These are phyloP conservation scores for Anthostomella pinea DNA, from an alignment of 2,329 filamentous ascomycete species.

Conservation along the genomic window DNA sequence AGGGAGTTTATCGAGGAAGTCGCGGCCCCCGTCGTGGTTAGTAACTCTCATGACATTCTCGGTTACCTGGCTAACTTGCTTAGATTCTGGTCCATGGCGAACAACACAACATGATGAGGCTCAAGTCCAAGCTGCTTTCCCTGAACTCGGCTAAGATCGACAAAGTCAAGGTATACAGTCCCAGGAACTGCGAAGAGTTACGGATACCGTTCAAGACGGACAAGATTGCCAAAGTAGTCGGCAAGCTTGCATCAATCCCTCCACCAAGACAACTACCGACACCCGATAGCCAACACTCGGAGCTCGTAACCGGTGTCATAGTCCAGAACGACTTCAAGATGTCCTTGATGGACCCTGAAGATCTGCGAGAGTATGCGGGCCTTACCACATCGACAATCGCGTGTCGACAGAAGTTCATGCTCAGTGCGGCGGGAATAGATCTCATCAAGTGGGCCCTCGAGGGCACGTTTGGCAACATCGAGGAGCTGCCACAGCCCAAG, in stretches of 20 bases:
- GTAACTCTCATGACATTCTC: slow-evolving; percentile 35
- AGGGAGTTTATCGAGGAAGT: slow-evolving; percentile 96
- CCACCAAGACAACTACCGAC: slow-evolving; percentile 51
- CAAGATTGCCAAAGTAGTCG: slow-evolving; percentile 94
- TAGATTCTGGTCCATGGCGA: slow-evolving; percentile 96
- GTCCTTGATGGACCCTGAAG: slow-evolving; percentile 93
- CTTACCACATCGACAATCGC: slow-evolving; percentile 91
- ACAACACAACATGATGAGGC: slow-evolving; percentile 95
- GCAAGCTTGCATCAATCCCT: slow-evolving; percentile 79
- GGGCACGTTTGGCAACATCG: slow-evolving; percentile 86
- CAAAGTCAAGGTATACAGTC: slow-evolving; percentile 90
- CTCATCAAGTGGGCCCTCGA: slow-evolving; percentile 92
- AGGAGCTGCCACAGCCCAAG: slow-evolving; percentile 60
- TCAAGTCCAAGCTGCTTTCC: slow-evolving; percentile 93
- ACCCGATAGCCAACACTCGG: slow-evolving; percentile 33
- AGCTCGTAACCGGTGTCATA: slow-evolving; percentile 81
- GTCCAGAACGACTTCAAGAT: slow-evolving; percentile 98
- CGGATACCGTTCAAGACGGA: slow-evolving; percentile 93
- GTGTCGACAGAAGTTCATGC: slow-evolving; percentile 85
- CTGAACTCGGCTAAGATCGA: slow-evolving; percentile 77
- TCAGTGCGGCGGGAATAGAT: slow-evolving; percentile 85
- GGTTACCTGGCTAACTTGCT: slow-evolving; percentile 9
- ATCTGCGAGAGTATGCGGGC: slow-evolving; percentile 94
- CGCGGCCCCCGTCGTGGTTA: slow-evolving; percentile 83
- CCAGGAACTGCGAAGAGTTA: slow-evolving; percentile 91